Conservation (phyloP, 2,329 filamentous ascomycete genomes). For the Epichloe baconii region DNA sequence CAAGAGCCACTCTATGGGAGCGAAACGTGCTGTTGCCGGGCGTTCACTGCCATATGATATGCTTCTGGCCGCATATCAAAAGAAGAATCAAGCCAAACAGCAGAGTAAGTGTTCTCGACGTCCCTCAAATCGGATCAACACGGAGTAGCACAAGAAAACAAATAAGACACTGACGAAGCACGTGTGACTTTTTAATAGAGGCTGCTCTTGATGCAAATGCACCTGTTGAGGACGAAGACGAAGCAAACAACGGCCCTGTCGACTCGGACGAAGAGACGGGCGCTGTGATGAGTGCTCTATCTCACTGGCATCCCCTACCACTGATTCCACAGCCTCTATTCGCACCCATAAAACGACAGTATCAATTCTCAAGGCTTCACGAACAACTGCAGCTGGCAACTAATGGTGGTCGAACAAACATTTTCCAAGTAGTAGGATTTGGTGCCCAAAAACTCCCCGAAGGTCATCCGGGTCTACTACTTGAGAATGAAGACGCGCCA, state of each 20-base stretch:
- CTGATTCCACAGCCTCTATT: constrained; percentile 54
- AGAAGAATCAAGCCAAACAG: constrained; percentile 97
- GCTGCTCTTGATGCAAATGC: constrained; percentile 91
- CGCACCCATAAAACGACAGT: constrained; percentile 48
- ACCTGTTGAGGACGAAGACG: constrained; percentile 74
- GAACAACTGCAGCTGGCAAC: constrained; percentile 55
- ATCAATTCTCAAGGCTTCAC: constrained; percentile 48
- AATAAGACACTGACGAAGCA: neutral
- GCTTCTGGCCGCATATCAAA: constrained; percentile 76
- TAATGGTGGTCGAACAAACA: constrained; percentile 51
- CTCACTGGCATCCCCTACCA: constrained; percentile 65
- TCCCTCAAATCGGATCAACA: neutral
- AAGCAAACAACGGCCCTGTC: constrained; percentile 65
- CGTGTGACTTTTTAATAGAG: constrained; percentile 40
- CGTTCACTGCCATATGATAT: constrained; percentile 85
- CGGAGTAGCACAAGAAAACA: neutral
- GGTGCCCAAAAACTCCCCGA: constrained; percentile 42
- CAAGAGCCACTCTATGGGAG: constrained; percentile 91
- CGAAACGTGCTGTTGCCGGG: constrained; percentile 78
- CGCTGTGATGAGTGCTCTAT: constrained; percentile 70
- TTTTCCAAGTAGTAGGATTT: constrained; percentile 46
- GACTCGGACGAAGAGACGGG: constrained; percentile 94
- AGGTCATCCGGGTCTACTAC: constrained; percentile 29
- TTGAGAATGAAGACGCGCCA: constrained; percentile 41
- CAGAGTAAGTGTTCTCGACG: constrained; percentile 53